Evolutionary conservation across 768 basidiomycete genomes (phyloP), one percentile per base, ranked within the genome.

Genomic region (Tricholomella constricta): DNA sequence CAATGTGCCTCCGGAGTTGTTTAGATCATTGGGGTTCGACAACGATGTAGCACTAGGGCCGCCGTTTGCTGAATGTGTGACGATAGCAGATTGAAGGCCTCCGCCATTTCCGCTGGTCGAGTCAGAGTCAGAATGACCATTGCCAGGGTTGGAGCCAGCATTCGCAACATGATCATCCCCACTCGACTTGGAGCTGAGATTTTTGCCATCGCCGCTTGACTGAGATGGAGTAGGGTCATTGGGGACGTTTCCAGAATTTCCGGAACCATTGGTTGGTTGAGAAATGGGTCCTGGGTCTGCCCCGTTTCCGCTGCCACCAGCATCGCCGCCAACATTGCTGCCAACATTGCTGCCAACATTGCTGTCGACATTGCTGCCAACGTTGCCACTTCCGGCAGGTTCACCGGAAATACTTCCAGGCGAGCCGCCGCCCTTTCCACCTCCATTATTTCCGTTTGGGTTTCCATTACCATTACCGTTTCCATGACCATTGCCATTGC

Each of bases 331-430:
- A 32, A 14, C 38, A 20, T 46, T 34, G 23, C 46, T 35, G 1
- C 48, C 56, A 41, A 42, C 52, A 38, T 46, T 55, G 41, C 19
- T n/a, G 12, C 15, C 27, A 19, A 20, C 29, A 15, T 32, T n/a
- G 26, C 19, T 41, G 17, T 22, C 41, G 19, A 45, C 45, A 41
- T 44, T 49, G 31, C 53, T 54, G 9, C 55, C 56, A 26, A 57
- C 59, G 26, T 55, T 38, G 31, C 42, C 54, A 50, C 56, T 58
- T 3, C 57, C 56, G n/a, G n/a, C n/a, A n/a, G n/a, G n/a, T n/a
- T n/a, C n/a, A n/a, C n/a, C n/a, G n/a, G n/a, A n/a, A n/a, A n/a
- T 41, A 17, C 23, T 36, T 32, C 31, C 31, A 32, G 31, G 31
- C 3, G 9, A 10, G 31, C 31, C 31, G 31, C 31, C 31, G 31